These are phyloP conservation scores for Carpinus viminea DNA, from an alignment of 306 rosid species.

Conservation along the genomic window DNA sequence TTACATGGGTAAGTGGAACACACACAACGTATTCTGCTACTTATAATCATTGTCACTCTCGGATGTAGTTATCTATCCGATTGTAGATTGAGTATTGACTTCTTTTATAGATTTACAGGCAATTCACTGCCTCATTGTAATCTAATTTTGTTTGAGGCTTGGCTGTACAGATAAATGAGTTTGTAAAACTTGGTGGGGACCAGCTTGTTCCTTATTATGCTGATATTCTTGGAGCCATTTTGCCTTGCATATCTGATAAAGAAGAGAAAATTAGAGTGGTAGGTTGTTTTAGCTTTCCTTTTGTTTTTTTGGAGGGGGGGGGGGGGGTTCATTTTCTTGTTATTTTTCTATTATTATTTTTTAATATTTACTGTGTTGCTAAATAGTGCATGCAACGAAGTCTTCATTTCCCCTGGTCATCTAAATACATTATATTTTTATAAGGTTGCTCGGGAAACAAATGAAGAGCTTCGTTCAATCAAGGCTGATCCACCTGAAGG, in stretches of 20 bases:
- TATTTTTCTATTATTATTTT: neutral
- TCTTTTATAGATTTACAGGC: slow-evolving; percentile 3
- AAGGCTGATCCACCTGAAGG: slow-evolving; percentile 85
- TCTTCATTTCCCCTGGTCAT: neutral
- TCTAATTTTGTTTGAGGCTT: slow-evolving; percentile 19
- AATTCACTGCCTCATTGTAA: slow-evolving; percentile 2
- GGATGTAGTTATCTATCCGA: neutral
- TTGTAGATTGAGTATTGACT: neutral
- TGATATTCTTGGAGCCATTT: slow-evolving; percentile 91
- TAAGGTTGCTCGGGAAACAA: slow-evolving; percentile 97
- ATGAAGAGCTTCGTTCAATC: slow-evolving; percentile 87
- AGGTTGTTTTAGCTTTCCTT: slow-evolving; percentile 30
- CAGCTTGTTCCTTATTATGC: slow-evolving; percentile 98
- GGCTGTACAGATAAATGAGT: slow-evolving; percentile 76
- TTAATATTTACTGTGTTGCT: neutral
- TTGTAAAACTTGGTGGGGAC: slow-evolving; percentile 98
- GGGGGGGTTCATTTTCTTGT: too few relatives aligned
- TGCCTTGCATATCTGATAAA: slow-evolving; percentile 98
- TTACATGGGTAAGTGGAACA: slow-evolving; percentile 79
- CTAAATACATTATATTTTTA: slow-evolving; percentile 24
- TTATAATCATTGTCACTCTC: slow-evolving; percentile 8
- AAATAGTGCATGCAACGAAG: neutral
- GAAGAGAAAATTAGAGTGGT: slow-evolving; percentile 99
- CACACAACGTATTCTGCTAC: slow-evolving; percentile 8
- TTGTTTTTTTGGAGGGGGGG: neutral